Percentiles rank a stretch among this genome's conserved stretches.
These are phyloP conservation scores for Fusarium udum DNA, from an alignment of 2,329 filamentous ascomycete species.

Conservation along the genomic window DNA sequence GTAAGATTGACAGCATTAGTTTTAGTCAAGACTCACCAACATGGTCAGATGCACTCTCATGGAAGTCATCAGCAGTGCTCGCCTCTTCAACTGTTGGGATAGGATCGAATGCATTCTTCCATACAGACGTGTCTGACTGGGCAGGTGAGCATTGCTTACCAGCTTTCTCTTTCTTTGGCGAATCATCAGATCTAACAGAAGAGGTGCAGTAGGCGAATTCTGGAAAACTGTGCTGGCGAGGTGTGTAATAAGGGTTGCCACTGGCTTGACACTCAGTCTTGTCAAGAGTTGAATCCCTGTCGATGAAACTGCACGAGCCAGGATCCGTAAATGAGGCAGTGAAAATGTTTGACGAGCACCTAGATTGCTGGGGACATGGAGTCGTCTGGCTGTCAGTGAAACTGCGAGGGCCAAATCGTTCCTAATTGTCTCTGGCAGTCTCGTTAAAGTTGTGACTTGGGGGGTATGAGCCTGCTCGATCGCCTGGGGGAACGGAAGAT, in stretches of 20 bases:
- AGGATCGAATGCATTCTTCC: conserved; percentile 36
- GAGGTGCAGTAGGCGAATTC: conserved; percentile 11
- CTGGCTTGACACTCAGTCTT: conserved; percentile 21
- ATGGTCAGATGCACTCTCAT: conserved; percentile 37
- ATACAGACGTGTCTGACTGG: conserved; percentile 14
- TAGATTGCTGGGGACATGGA: conserved; percentile 19
- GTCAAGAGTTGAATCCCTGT: conserved; percentile 15
- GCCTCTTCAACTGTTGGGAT: conserved; percentile 50
- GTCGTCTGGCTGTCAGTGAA: conserved; percentile 22
- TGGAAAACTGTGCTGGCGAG: conserved; percentile 34
- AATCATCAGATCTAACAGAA: conserved; percentile 17
- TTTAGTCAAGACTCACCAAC: conserved; percentile 42
- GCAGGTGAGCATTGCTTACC: not conserved
- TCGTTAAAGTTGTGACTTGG: conserved; percentile 28
- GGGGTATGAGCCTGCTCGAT: conserved; percentile 4
- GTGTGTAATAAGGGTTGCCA: conserved; percentile 50
- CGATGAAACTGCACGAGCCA: conserved; percentile 3
- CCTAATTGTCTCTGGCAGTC: conserved; percentile 41
- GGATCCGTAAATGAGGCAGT: conserved; percentile 27
- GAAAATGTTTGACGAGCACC: conserved; percentile 7
- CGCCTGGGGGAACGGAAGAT: not conserved
- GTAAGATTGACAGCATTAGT: no score
- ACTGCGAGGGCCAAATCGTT: conserved; percentile 36
- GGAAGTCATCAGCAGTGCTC: conserved; percentile 37
- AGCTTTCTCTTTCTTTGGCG: not conserved